Base-by-base conservation (phyloP, 768 basidiomycete species). In the Saitozyma sp. region DNA sequence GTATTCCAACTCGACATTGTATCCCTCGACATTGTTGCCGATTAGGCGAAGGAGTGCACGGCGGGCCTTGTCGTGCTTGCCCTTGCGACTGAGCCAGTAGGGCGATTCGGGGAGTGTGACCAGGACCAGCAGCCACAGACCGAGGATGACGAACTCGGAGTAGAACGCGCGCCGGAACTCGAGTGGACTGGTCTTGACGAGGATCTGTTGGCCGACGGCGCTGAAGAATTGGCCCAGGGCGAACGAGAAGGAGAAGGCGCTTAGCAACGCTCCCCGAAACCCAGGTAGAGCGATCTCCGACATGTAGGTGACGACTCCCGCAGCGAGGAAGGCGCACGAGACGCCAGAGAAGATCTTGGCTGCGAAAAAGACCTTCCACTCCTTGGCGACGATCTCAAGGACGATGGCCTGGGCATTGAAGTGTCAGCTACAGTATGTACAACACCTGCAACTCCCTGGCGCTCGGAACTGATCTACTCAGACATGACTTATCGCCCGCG, bases 1-100 rank as follows among this genome's bases (percentile, higher is more conserved):
- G 41, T 64, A 70, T 43, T 70, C 62, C 38, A 54, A n/a, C 9
- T 69, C 68, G 38, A 66, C 53, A 49, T 70, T 63, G 50, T 70
- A 70, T 8, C 68, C 68, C 10, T 64, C 59, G 19, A 70, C 67
- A 29, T 58, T 58, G 37, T 58, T 58, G 11, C 61, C 58, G 50
- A 62, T 55, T 0, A 68, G 39, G 16, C 52, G 19, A 3, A n/a
- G 6, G 3, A 65, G 43, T 50, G 57, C 57, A 7, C 50, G 43
- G 19, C 65, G 62, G 39, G 56, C 63, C 7, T 62, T 65, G 19
- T 62, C 57, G 50, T 62, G 59, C 14, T 59, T 48, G n/a, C 61
- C 67, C 42, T 59, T 62, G n/a, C 53, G 20, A 46, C 56, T 57
- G 13, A 59, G 54, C 56, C 56, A 68, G 13, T 38, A 45, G 17